Evolutionary conservation across 1,284 basidiomycete species (phyloP).

Genomic region (Uromyces viciae-fabae): DNA sequence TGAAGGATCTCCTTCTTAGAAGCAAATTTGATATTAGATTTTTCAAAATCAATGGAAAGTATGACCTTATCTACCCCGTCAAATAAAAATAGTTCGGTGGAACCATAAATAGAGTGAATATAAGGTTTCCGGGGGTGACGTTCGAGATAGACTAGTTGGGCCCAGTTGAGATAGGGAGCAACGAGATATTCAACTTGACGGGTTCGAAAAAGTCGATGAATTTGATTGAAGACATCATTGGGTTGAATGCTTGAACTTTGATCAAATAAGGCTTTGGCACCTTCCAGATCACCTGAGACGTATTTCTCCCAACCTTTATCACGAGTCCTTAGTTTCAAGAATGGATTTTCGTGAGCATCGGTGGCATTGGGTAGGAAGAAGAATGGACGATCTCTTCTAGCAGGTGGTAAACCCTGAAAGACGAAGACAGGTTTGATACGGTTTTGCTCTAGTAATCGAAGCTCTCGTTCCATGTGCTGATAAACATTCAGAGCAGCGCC

Average conservation of each 20-base stretch:
- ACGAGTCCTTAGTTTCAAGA: conserved; percentile 42
- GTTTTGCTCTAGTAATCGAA: conserved; percentile 80
- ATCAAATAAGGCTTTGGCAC: conserved; percentile 39
- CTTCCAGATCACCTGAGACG: conserved; percentile 43
- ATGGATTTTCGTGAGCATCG: conserved; percentile 36
- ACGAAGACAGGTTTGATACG: conserved; percentile 97
- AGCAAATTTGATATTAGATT: conserved; percentile 70
- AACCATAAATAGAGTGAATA: conserved; percentile 88
- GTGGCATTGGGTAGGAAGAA: conserved; percentile 42
- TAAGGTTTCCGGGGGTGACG: conserved; percentile 81
- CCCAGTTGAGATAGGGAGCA: conserved; percentile 88
- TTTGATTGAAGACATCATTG: conserved; percentile 80
- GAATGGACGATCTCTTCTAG: conserved; percentile 43
- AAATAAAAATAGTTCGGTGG: conserved; percentile 84
- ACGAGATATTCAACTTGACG: conserved; percentile 93
- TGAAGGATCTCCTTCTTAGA: conserved; percentile 73
- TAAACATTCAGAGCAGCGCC: conserved; percentile 64
- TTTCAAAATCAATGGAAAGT: conserved; percentile 64
- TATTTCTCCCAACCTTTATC: conserved; percentile 46
- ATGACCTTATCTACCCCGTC: conserved; percentile 83
- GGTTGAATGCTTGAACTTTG: conserved; percentile 40
- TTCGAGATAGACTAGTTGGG: conserved; percentile 92
- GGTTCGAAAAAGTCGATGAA: conserved; percentile 87
- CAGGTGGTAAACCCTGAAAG: conserved; percentile 72
- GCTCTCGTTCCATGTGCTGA: conserved; percentile 78